Evolutionary conservation across 345 rosid genomes (phyloP).

Genomic region (Eucalyptus pumila): DNA sequence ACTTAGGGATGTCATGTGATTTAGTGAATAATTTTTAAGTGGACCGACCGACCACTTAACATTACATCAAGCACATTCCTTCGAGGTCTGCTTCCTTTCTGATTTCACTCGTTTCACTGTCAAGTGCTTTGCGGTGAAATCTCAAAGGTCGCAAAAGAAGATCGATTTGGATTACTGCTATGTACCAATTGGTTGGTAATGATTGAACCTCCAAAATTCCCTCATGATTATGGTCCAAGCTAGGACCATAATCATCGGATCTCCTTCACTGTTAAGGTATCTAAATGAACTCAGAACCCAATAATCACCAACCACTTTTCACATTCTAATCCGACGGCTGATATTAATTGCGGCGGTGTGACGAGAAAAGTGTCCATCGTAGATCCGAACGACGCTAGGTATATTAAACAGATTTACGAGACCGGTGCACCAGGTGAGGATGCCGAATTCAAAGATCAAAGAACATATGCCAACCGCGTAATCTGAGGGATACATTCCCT

Average conservation of each 20-base stretch:
- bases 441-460: not conserved
- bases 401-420: not conserved
- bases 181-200: not conserved
- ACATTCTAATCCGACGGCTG: not conserved
- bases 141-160: not conserved
- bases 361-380: not conserved
- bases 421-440: too few species aligned
- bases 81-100: not conserved
- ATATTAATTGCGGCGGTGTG: not conserved
- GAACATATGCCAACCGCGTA: rapidly evolving
- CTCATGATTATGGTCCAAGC: not conserved
- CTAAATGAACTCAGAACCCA: not conserved
- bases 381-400: not conserved
- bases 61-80: not conserved
- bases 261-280: constrained; percentile 1
- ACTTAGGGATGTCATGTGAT: not conserved
- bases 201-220: not conserved
- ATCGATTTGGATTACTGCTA: not conserved
- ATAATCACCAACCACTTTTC: not conserved
- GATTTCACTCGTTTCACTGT: not conserved
- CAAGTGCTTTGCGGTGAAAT: not conserved
- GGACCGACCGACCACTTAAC: not conserved
- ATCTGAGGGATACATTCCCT: not conserved
- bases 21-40: not conserved
- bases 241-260: constrained; percentile 1